Percentiles rank a stretch among this genome's conserved stretches.
These are phyloP conservation scores for Wallacemonas sp. DNA, from an alignment of 208 protist genomes.

Conservation along the genomic window DNA sequence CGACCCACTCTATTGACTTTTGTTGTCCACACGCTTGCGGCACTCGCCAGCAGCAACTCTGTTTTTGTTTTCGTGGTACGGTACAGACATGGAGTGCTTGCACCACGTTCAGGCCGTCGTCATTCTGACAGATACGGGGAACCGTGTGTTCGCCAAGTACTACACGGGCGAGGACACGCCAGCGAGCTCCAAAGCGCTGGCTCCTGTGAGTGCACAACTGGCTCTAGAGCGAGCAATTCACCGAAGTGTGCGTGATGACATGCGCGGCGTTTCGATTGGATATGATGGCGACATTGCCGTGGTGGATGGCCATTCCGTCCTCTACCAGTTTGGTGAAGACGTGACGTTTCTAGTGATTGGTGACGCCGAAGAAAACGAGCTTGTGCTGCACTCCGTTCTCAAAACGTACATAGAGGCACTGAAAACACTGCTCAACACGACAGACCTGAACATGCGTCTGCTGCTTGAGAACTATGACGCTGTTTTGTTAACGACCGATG, in stretches of 20 bases:
- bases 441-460: slow-evolving; percentile 37
- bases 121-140: slow-evolving; percentile 63
- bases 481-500: slow-evolving; percentile 86
- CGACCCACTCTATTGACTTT: slow-evolving; percentile 3
- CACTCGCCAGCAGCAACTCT: neutral
- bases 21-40: neutral
- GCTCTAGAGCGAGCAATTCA: slow-evolving; percentile 56
- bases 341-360: slow-evolving; percentile 81
- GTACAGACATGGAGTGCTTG: slow-evolving; percentile 83
- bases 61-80: too few species aligned
- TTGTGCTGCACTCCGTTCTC: slow-evolving; percentile 73
- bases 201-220: slow-evolving; percentile 59
- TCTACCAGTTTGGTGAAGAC: slow-evolving; percentile 66
- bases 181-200: slow-evolving; percentile 43
- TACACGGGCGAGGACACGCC: slow-evolving; percentile 67
- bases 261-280: slow-evolving; percentile 5
- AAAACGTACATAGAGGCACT: slow-evolving; percentile 63
- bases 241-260: slow-evolving; percentile 18
- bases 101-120: slow-evolving; percentile 85
- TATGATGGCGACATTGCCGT: slow-evolving; percentile 68
- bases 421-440: slow-evolving; percentile 48
- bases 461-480: slow-evolving; percentile 87
- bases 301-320: slow-evolving; percentile 67
- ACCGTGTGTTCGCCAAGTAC: slow-evolving; percentile 87
- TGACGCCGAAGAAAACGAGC: slow-evolving; percentile 77